Evolutionary conservation across 1,284 basidiomycete genomes (phyloP), one percentile per base, ranked within the genome.

Genomic region (Fomitiporia mediterranea): DNA sequence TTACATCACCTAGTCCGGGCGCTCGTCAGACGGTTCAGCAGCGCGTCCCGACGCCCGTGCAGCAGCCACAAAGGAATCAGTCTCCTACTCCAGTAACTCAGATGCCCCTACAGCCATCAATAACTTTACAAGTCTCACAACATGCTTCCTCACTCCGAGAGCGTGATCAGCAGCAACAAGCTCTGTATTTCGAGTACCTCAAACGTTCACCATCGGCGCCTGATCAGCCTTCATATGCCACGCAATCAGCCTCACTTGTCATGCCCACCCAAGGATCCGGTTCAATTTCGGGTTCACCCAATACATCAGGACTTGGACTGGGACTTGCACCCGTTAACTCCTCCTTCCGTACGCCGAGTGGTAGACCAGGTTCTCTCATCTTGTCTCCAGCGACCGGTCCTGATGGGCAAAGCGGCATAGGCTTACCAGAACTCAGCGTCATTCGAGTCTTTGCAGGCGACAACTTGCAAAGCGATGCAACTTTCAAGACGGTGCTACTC

Each of bases 401-500:
- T 57, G 84, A 85, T 56, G 82, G 80, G 9, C 77, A 81, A 56
- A 47, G 42, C 40, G 79, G 77, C 7, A 75, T 82, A 1, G 80
- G 79, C 15, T 84, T 91, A 5, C 92, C 92, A 0, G 87, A 95
- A 62, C 80, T 98, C 57, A 97, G 89, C 64, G 95, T 99, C 58
- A 84, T 98, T 52, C 88, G 95, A 17, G 84, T 99, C 43, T 98
- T 99, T 68, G 94, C 94, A 0, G 96, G 95, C 7, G 84, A 89
- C 60, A 78, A 87, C 61, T 67, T 94, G 54, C 85, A 94, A 66
- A 92, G 91, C 1, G 94, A 98, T 63, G 91, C 94, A 2, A 97
- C 94, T 0, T 99, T 98, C 80, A 98, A 98, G 76, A 98, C 96
- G 1, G 96, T 97, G 0, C 72, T 98, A 19, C 81, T 98, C 60